Evolutionary conservation across 345 rosid genomes (phyloP).

Genomic region (Pugionium dolabratum): DNA sequence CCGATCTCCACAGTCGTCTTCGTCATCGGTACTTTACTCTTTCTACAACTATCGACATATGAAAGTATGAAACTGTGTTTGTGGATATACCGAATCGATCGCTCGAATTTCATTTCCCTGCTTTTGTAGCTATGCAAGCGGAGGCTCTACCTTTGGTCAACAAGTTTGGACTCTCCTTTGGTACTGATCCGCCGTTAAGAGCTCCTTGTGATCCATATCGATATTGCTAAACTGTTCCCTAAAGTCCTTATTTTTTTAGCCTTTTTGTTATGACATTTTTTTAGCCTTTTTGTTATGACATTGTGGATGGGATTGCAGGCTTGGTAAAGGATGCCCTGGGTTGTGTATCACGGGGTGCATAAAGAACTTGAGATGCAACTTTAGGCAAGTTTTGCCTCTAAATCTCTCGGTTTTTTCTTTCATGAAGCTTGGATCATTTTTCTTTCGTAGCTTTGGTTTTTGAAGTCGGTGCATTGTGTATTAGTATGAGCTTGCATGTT

Average conservation of each 20-base stretch:
- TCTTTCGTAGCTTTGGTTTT: too few relatives aligned
- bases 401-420: too few relatives aligned
- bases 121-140: constrained; percentile 79
- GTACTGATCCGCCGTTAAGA: constrained; percentile 52
- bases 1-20: constrained; percentile 70
- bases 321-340: constrained; percentile 87
- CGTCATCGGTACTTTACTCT: constrained; percentile 57
- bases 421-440: too few relatives aligned
- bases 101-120: too few relatives aligned
- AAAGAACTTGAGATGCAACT: constrained; percentile 66
- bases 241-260: neutral
- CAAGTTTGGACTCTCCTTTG: constrained; percentile 64
- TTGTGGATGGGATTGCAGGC: constrained; percentile 47
- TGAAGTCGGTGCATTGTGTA: too few relatives aligned
- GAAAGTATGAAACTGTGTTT: neutral
- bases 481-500: too few relatives aligned
- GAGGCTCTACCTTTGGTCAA: constrained; percentile 88
- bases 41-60: too few relatives aligned
- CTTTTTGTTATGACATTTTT: too few relatives aligned
- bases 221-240: neutral
- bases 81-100: too few relatives aligned
- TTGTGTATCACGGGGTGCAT: constrained; percentile 69
- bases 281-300: too few relatives aligned
- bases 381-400: constrained; percentile 54
- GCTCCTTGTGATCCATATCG: too few relatives aligned